Evolutionary conservation across 2,329 filamentous ascomycete genomes (phyloP).

Genomic region (Zymoseptoria tritici): DNA sequence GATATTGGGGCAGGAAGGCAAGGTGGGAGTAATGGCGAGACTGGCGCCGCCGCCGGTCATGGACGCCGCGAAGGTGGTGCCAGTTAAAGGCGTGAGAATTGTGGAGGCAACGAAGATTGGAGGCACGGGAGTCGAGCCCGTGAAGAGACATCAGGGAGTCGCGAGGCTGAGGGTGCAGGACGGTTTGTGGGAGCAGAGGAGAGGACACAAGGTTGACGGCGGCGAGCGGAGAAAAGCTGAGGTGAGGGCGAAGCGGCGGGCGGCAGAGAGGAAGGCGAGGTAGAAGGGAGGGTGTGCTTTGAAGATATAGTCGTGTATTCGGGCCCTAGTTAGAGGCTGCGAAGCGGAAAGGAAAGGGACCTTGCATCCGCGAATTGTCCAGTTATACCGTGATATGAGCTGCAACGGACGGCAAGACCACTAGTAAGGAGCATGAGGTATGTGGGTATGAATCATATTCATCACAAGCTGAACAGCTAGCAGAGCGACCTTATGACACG

Average conservation of each 20-base stretch:
- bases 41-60: slow-evolving; percentile 30
- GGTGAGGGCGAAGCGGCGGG: neutral
- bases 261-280: neutral
- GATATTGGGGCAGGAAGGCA: slow-evolving; percentile 21
- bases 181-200: slow-evolving; percentile 83
- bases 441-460: too few species aligned
- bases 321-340: too few species aligned
- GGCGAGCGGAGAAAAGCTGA: neutral
- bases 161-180: slow-evolving; percentile 66
- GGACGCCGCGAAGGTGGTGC: slow-evolving; percentile 27
- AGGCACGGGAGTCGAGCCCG: slow-evolving; percentile 64
- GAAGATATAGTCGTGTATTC: too few species aligned
- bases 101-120: slow-evolving; percentile 61
- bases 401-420: too few species aligned
- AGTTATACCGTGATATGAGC: too few species aligned
- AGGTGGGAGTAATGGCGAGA: slow-evolving; percentile 15
- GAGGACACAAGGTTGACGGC: neutral
- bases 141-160: slow-evolving; percentile 55
- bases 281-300: neutral
- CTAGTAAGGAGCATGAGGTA: too few species aligned
- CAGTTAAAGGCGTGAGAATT: slow-evolving; percentile 60
- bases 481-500: too few species aligned
- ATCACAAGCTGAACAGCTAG: too few species aligned
- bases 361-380: too few species aligned
- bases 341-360: too few species aligned